phyloP scores from a whole-genome alignment of 768 basidiomycete species.

The Lentinula sp. region DNA sequence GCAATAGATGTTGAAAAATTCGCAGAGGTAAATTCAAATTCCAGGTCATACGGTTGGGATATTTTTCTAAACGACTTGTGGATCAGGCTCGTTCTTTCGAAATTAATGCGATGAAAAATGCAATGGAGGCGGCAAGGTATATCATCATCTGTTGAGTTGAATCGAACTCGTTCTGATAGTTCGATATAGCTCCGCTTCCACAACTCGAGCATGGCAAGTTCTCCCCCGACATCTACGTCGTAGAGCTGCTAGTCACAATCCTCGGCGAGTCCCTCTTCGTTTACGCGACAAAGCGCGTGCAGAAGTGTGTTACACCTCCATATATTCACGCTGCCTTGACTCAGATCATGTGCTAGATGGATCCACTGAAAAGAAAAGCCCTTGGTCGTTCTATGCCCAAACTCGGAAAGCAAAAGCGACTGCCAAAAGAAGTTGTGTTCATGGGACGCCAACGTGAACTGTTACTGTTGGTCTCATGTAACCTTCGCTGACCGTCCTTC shows the following conservation, averaged over 20 bases:
- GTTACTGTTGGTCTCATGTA: neutral
- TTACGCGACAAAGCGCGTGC: slow-evolving; percentile 75
- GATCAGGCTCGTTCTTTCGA: slow-evolving; percentile 82
- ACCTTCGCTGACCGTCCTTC: neutral
- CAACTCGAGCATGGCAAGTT: slow-evolving; percentile 86
- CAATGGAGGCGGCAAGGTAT: slow-evolving; percentile 78
- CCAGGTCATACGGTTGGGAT: neutral
- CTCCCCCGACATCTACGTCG: slow-evolving; percentile 88
- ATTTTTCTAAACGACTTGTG: neutral
- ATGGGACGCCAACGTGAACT: slow-evolving; percentile 68
- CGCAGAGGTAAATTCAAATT: slow-evolving; percentile 52
- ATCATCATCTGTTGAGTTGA: slow-evolving; percentile 4
- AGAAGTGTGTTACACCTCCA: slow-evolving; percentile 53
- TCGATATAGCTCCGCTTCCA: slow-evolving; percentile 50
- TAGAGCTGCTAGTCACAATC: slow-evolving; percentile 92
- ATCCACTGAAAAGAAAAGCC: slow-evolving; percentile 31
- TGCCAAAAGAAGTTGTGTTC: slow-evolving; percentile 55
- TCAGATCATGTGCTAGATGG: slow-evolving; percentile 32
- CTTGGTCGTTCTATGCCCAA: slow-evolving; percentile 46
- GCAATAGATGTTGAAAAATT: slow-evolving; percentile 87
- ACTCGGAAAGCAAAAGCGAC: slow-evolving; percentile 53
- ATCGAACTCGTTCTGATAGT: neutral
- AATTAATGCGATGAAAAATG: slow-evolving; percentile 82
- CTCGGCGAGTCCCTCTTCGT: slow-evolving; percentile 82
- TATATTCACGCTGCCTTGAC: neutral